Base-by-base conservation (phyloP, 2,329 filamentous ascomycete genomes). In the Aspergillus ochraceus region DNA sequence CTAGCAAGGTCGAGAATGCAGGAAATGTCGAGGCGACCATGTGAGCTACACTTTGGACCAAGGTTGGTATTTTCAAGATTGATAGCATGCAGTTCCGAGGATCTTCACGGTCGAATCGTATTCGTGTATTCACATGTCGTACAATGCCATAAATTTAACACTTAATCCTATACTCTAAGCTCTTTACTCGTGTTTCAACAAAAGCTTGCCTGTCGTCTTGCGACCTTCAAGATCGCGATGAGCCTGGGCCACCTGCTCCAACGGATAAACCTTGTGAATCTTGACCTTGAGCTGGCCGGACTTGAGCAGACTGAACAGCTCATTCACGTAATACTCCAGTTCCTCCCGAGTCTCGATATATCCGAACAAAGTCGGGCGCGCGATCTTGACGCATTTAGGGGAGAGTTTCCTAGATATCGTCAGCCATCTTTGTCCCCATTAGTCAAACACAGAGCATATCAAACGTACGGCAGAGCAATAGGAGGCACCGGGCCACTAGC, bases 201-300 rank as follows among this genome's bases (percentile, higher is more conserved):
- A 74, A 63, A 96, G 76, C 80, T 97, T 97, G 19, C 93, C 93
- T 11, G 87, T 91, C 2, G 91, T 95, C 81, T 89, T 91, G 68
- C 92, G 83, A 47, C 90, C 85, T 77, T 96, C 90, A 49, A 97
- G 82, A 74, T 97, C 91, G 52, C 79, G 76, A 64, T 96, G 92
- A 12, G 91, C 92, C 67, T 84, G 80, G 39, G 82, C 86, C 36
- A 89, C 86, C 49, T 97, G 88, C 68, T 86, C 84, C 46, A 97
- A 79, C 5, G 89, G 85, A 74, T 97, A 97, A 0, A 88, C 79
- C 63, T 92, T 86, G 73, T 96, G 90, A 30, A 96, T 51, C 29
- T 30, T 19, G 6, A 51, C 49, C 24, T 51, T 51, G 49, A 51
- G 49, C 24, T 51, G 49, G 10, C 49, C 29, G 24, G 49, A 51